Percentiles rank a stretch among this genome's conserved stretches.
phyloP scores from a whole-genome alignment of 2,329 filamentous ascomycete genomes.

The Scytalidium sp. region DNA sequence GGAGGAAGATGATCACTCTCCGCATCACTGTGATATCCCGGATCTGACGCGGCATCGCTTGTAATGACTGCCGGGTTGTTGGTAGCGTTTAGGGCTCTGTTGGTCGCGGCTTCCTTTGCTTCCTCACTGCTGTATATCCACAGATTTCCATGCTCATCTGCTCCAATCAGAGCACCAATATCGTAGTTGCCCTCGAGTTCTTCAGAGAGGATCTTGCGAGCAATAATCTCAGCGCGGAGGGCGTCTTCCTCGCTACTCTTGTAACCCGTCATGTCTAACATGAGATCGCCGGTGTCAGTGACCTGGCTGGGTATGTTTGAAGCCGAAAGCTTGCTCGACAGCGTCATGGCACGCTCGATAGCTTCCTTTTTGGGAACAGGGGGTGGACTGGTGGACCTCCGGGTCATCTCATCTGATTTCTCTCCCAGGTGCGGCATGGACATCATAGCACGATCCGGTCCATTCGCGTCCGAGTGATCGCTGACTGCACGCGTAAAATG shows the following conservation, averaged over 20 bases:
- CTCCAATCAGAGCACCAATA: slow-evolving; percentile 90
- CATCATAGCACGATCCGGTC: slow-evolving; percentile 35
- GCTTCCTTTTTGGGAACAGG: slow-evolving; percentile 71
- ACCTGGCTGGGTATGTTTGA: slow-evolving; percentile 92
- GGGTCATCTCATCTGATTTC: slow-evolving; percentile 31
- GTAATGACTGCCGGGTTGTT: slow-evolving; percentile 15
- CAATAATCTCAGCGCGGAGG: slow-evolving; percentile 86
- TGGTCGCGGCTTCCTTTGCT: slow-evolving; percentile 84
- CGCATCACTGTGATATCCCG: slow-evolving; percentile 92
- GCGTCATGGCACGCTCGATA: slow-evolving; percentile 74
- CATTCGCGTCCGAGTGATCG: slow-evolving; percentile 27
- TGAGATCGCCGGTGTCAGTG: slow-evolving; percentile 90
- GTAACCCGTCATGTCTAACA: slow-evolving; percentile 97
- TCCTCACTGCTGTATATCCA: slow-evolving; percentile 99
- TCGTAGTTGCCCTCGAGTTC: slow-evolving; percentile 95
- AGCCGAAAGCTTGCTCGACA: slow-evolving; percentile 83
- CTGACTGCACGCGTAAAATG: slow-evolving; percentile 23
- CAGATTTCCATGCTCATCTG: slow-evolving; percentile 93
- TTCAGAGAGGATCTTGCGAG: slow-evolving; percentile 86
- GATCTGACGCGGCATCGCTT: slow-evolving; percentile 79
- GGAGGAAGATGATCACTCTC: slow-evolving; percentile 53
- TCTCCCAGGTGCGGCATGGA: slow-evolving; percentile 29
- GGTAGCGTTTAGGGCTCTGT: slow-evolving; percentile 51
- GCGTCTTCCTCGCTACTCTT: slow-evolving; percentile 93
- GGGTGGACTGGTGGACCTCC: slow-evolving; percentile 74